These are phyloP conservation scores for Malus fusca DNA, from an alignment of 306 rosid genomes.

Conservation along the genomic window DNA sequence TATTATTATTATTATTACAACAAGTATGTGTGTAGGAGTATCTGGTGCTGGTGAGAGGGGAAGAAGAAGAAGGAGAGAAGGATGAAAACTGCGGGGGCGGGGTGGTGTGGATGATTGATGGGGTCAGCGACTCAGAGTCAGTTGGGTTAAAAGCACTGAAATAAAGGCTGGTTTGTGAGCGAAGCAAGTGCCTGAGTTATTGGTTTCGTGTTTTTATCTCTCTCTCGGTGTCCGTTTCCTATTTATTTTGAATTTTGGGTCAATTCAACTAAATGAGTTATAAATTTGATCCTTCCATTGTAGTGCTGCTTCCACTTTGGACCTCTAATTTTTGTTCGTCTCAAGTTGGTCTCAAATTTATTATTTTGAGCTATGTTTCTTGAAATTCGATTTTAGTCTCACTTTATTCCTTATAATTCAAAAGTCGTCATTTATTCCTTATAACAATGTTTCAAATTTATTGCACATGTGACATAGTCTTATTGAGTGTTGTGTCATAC, in stretches of 20 bases:
- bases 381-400: no score
- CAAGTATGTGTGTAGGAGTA: constrained; percentile 22
- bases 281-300: constrained; percentile 3
- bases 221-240: not conserved
- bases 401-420: fast-evolving
- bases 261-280: not conserved
- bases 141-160: constrained; percentile 33
- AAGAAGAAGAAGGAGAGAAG: not conserved
- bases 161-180: constrained; percentile 33
- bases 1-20: not conserved
- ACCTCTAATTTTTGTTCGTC: not conserved
- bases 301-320: not conserved
- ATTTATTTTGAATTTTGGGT: not conserved
- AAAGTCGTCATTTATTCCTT: no score
- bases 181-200: constrained; percentile 41
- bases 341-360: not conserved
- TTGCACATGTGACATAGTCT: no score
- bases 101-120: constrained; percentile 12
- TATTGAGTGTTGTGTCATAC: no score
- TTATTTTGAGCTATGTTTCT: fast-evolving
- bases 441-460: no score
- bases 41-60: constrained; percentile 16
- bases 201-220: constrained; percentile 22
- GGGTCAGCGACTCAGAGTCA: constrained; percentile 20
- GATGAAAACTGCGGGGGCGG: constrained; percentile 4